phyloP scores from a whole-genome alignment of 2,329 filamentous ascomycete genomes.

The Colletotrichum musae region DNA sequence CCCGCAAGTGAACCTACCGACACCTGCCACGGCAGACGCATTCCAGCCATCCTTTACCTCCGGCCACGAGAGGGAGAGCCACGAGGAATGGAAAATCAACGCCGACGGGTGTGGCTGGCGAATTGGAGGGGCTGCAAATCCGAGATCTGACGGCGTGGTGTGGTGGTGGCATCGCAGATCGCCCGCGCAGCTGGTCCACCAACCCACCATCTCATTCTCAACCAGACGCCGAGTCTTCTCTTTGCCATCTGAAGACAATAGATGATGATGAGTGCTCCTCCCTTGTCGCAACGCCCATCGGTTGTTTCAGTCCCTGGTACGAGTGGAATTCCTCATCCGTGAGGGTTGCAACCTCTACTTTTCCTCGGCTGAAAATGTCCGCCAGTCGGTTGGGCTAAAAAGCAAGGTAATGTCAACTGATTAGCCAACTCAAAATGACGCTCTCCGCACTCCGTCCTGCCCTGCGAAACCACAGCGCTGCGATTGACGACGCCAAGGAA shows the following conservation, averaged over 20 bases:
- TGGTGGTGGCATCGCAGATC: constrained; percentile 3
- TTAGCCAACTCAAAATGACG: not conserved
- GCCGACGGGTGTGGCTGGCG: constrained; percentile 11
- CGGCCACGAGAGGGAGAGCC: not conserved
- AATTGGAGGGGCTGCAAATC: constrained; percentile 15
- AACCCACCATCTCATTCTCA: constrained; percentile 3
- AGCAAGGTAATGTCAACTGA: constrained; percentile 9
- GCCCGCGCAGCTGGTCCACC: not conserved
- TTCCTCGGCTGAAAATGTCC: not conserved
- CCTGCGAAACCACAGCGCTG: not conserved
- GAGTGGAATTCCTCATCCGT: not conserved
- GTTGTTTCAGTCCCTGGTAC: constrained; percentile 28
- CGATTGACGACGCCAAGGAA: not conserved
- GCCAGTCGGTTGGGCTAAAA: not conserved
- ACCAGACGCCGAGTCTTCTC: not conserved
- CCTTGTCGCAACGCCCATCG: constrained; percentile 7
- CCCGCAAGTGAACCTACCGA: not conserved
- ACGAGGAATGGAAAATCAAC: not conserved
- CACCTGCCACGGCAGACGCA: constrained; percentile 13
- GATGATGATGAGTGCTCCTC: constrained; percentile 1
- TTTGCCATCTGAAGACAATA: constrained; percentile 19
- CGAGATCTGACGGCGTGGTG: constrained; percentile 18
- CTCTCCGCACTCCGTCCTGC: not conserved
- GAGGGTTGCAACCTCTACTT: constrained; percentile 27
- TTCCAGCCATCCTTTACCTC: constrained; percentile 3